phyloP scores from a whole-genome alignment of 73 alveolate species.

The Stentor roeselii region DNA sequence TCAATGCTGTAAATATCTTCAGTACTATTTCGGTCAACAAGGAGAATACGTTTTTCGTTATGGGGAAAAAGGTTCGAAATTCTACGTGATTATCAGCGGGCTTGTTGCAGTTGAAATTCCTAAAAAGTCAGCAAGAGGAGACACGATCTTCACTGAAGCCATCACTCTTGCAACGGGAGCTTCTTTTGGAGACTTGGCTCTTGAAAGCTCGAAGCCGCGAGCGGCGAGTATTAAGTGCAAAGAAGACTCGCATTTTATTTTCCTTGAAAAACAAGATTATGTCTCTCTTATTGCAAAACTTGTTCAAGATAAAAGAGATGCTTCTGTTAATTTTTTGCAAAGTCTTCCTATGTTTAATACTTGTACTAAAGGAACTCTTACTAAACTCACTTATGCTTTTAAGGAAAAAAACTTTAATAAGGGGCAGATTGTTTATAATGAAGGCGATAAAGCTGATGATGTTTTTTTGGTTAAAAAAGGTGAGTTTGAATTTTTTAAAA shows the following conservation, averaged over 20 bases:
- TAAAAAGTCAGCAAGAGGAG: background rate
- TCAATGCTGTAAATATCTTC: conserved; percentile 5
- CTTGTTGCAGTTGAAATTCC: background rate
- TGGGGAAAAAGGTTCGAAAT: conserved; percentile 1
- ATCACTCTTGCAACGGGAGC: conserved; percentile 14
- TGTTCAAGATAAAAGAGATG: background rate
- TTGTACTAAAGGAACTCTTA: background rate
- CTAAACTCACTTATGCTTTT: conserved; percentile 8
- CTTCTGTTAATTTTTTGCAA: background rate
- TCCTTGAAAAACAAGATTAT: background rate
- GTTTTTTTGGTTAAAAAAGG: background rate
- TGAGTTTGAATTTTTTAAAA: background rate
- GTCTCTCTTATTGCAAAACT: background rate
- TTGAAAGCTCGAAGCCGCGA: background rate
- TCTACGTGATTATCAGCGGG: background rate
- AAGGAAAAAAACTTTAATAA: background rate
- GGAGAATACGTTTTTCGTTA: background rate
- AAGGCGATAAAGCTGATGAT: conserved; percentile 21
- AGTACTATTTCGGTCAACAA: background rate
- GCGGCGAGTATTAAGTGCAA: conserved; percentile 16
- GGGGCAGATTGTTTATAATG: background rate
- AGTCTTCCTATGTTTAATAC: background rate
- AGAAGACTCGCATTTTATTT: background rate
- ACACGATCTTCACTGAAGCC: background rate
- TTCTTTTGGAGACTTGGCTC: conserved; percentile 25